A percentile compares a stretch with the other conserved stretches of the same genome.
Conservation (phyloP, 169 alveolate species). For the Plasmodium gaboni region DNA sequence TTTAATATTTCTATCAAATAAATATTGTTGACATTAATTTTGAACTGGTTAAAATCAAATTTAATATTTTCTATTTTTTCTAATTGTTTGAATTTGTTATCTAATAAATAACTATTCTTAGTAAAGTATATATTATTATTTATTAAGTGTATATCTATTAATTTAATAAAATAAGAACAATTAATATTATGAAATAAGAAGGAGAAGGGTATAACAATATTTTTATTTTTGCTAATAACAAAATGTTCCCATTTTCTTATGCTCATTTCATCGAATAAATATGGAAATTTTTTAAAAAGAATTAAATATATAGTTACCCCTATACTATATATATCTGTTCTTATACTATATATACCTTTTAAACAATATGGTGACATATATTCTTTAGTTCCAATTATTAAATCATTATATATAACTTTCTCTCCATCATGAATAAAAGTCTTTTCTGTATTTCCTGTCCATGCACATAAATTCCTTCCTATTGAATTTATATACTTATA, state of each 20-base stretch:
- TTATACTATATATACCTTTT: slow-evolving; percentile 61
- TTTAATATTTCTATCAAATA: slow-evolving; percentile 41
- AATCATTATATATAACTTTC: slow-evolving; percentile 35
- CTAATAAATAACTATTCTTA: slow-evolving; percentile 58
- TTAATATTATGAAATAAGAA: slow-evolving; percentile 65
- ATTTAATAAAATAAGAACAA: slow-evolving; percentile 50
- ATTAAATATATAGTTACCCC: slow-evolving; percentile 72
- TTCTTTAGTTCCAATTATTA: slow-evolving; percentile 69
- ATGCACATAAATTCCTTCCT: slow-evolving; percentile 19
- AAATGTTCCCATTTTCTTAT: slow-evolving; percentile 52
- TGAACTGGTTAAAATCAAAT: slow-evolving; percentile 50
- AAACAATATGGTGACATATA: slow-evolving; percentile 69
- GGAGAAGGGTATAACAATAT: slow-evolving; percentile 62
- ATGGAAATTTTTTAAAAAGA: slow-evolving; percentile 67
- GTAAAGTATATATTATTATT: slow-evolving; percentile 62
- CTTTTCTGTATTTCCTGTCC: slow-evolving; percentile 49
- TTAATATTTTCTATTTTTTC: slow-evolving; percentile 48
- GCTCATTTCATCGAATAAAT: slow-evolving; percentile 32
- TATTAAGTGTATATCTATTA: slow-evolving; percentile 61
- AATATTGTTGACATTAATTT: slow-evolving; percentile 58
- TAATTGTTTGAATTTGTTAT: slow-evolving; percentile 46
- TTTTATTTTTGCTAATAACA: slow-evolving; percentile 49
- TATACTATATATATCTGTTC: slow-evolving; percentile 60
- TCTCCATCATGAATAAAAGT: slow-evolving; percentile 61
- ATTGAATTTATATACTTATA: slow-evolving; percentile 17